These are phyloP conservation scores for Hanseniaspora singularis DNA, from an alignment of 805 yeast species.

Conservation along the genomic window DNA sequence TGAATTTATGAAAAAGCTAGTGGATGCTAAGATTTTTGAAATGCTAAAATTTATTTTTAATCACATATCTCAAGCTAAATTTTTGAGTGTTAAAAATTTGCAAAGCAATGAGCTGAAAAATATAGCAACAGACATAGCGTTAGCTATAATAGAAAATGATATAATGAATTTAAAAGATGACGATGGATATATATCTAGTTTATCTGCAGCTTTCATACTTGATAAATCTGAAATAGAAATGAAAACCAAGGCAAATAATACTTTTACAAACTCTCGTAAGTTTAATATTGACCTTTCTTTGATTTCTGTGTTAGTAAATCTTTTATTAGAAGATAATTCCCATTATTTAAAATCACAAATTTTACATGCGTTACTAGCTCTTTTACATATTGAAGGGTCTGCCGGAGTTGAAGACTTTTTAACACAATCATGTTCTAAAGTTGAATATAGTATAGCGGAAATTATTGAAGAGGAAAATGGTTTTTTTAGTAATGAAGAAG, in stretches of 20 bases:
- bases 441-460: constrained; percentile 7
- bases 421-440: constrained; percentile 4
- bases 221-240: constrained; percentile 9
- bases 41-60: constrained; percentile 62
- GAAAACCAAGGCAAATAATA: constrained; percentile 2
- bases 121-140: constrained; percentile 2
- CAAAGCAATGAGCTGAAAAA: background rate
- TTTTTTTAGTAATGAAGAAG: constrained; percentile 16
- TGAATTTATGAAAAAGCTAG: constrained; percentile 50
- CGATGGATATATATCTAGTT: constrained; percentile 6
- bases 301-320: constrained; percentile 41
- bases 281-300: constrained; percentile 47
- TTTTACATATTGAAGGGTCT: constrained; percentile 47
- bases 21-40: constrained; percentile 56
- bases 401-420: constrained; percentile 18
- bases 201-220: constrained; percentile 5
- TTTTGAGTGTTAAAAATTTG: background rate
- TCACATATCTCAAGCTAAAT: constrained; percentile 26
- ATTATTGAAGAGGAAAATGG: constrained; percentile 13
- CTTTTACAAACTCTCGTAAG: background rate
- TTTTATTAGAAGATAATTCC: constrained; percentile 50
- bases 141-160: constrained; percentile 12
- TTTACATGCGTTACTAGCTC: constrained; percentile 64
- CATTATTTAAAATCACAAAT: constrained; percentile 72
- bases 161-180: constrained; percentile 11